phyloP scores from a whole-genome alignment of 108 stramenopile genomes.

The Nitzschia inconspicua region DNA sequence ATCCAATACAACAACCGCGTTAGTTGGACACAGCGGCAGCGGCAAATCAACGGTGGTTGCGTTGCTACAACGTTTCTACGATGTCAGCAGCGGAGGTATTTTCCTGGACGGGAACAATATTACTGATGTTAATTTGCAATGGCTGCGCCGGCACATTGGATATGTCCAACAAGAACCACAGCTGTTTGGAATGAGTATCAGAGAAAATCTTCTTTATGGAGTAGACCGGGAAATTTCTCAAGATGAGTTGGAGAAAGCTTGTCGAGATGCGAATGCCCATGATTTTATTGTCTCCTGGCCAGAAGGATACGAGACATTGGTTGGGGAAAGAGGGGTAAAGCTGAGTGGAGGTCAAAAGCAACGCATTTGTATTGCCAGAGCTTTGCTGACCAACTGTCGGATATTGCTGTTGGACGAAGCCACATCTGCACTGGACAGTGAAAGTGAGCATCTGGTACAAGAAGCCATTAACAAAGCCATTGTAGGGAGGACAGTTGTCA shows the following conservation, averaged over 20 bases:
- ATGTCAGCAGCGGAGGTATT: conserved; percentile 74
- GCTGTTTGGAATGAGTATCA: conserved; percentile 85
- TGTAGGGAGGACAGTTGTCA: conserved; percentile 50
- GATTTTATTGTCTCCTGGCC: conserved; percentile 65
- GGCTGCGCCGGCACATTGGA: conserved; percentile 65
- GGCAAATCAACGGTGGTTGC: conserved; percentile 79
- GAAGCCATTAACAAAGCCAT: conserved; percentile 76
- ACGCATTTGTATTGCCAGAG: conserved; percentile 87
- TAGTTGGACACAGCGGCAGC: conserved; percentile 86
- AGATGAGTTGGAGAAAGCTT: conserved; percentile 47
- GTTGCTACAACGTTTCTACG: conserved; percentile 91
- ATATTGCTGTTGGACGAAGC: conserved; percentile 81
- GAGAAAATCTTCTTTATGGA: conserved; percentile 89
- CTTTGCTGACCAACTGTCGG: conserved; percentile 53
- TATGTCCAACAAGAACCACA: conserved; percentile 89
- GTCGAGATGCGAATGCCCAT: conserved; percentile 77
- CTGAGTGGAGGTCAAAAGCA: conserved; percentile 84
- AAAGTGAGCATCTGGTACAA: conserved; percentile 83
- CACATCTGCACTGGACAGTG: conserved; percentile 30
- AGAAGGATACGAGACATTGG: conserved; percentile 72
- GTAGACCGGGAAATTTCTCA: conserved; percentile 33
- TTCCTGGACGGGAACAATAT: conserved; percentile 81
- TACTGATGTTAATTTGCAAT: conserved; percentile 56
- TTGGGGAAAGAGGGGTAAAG: conserved; percentile 61
- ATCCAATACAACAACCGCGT: conserved; percentile 81